Base-by-base conservation (phyloP, 768 basidiomycete genomes). In the Suillus subluteus region DNA sequence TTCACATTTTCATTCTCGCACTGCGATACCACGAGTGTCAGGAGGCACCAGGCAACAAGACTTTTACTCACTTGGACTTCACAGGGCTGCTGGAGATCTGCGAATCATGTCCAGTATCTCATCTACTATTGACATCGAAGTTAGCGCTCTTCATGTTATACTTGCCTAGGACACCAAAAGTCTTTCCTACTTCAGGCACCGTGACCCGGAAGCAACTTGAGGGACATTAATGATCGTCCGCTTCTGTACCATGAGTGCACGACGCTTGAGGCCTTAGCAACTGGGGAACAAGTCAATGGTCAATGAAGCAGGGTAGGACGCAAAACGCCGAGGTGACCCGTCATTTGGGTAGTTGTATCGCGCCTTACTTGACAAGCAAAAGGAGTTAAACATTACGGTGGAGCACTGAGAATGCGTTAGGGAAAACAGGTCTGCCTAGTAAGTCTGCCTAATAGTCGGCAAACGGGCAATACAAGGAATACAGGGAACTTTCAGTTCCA, bases 21-120 rank as follows among this genome's bases (percentile, higher is more conserved):
- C 30, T 55, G 52, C 12, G 32, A 21, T 5, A 35, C 35, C 55
- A 13, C 35, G 55, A 56, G 35, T 6, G 32, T 12, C 12, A 37
- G 21, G 55, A 56, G 55, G 55, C 35, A 56, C 55, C 32, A 56
- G 55, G 55, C 55, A 56, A 56, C 35, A 37, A 9, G 21, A n/a
- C 12, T 30, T 30, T 54, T 9, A 54, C 32, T 37, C 32, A 21
- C 54, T 5, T 32, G 9, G 6, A 55, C 32, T 55, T 11, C 16
- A 35, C 11, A 54, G 8, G 2, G 6, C 6, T 13, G 21, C 32
- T 7, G n/a, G 32, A 56, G 35, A 56, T 56, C 55, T 35, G 55
- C 37, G 12, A n/a, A 35, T 35, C 21, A 58, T 35, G 21, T 21
- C 6, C n/a, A 35, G 54, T 35, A 56, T 56, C 35, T 56, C 9